These are phyloP conservation scores for Fragosphaeria purpurea DNA, from an alignment of 2,329 filamentous ascomycete genomes.

Conservation along the genomic window DNA sequence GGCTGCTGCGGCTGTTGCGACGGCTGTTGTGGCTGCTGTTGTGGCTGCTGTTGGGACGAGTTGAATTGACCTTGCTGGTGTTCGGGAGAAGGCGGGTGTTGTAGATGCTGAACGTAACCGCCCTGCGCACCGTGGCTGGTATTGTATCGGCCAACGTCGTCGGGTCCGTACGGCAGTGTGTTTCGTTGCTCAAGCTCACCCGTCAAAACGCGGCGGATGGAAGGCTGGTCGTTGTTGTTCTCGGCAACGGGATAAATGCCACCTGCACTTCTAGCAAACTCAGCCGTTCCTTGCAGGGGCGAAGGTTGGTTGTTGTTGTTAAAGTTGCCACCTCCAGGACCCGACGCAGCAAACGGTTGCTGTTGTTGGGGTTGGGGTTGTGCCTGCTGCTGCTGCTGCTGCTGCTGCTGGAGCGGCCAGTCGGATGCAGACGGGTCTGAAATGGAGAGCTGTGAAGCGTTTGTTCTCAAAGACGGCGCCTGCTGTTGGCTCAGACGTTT, in stretches of 20 bases:
- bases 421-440: constrained; percentile 22
- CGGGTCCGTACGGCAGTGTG: constrained; percentile 31
- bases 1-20: constrained; percentile 15
- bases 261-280: constrained; percentile 13
- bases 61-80: constrained; percentile 30
- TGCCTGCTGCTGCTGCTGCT: neutral
- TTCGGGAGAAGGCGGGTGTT: constrained; percentile 26
- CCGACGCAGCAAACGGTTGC: neutral
- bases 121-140: constrained; percentile 17
- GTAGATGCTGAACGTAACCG: constrained; percentile 21
- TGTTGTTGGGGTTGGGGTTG: no score
- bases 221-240: constrained; percentile 27
- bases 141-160: constrained; percentile 32
- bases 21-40: constrained; percentile 18
- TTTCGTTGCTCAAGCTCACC: constrained; percentile 26
- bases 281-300: constrained; percentile 35
- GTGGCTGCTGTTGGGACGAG: constrained; percentile 29
- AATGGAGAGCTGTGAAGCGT: constrained; percentile 28
- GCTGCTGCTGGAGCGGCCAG: constrained; percentile 19
- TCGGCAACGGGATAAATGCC: constrained; percentile 24
- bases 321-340: neutral
- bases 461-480: constrained; percentile 32
- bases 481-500: constrained; percentile 43
- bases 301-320: constrained; percentile 26
- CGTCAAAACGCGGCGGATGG: constrained; percentile 38